Percentiles rank a stretch among this genome's conserved stretches.
Conservation (phyloP, 441 rosid genomes). For the Flueggea neowawraea region DNA sequence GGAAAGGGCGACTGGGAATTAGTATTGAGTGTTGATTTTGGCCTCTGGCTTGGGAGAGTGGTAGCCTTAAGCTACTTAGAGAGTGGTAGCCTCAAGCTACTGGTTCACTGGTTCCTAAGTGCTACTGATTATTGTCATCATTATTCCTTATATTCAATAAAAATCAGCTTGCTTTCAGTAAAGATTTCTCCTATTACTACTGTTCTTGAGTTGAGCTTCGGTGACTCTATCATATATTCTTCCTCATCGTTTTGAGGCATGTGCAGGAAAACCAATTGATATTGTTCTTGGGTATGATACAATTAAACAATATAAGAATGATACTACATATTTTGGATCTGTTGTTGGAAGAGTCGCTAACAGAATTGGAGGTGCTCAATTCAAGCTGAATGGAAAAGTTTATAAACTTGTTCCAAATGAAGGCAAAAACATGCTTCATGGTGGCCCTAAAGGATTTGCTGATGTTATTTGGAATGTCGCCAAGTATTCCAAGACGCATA, state of each 20-base stretch:
- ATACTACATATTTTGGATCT: constrained; percentile 56
- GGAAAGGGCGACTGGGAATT: too few species aligned
- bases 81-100: too few species aligned
- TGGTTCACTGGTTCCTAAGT: too few species aligned
- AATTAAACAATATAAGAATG: constrained; percentile 40
- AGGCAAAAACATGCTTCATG: constrained; percentile 80
- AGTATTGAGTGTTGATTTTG: too few species aligned
- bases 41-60: too few species aligned
- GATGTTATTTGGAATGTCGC: constrained; percentile 65
- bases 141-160: too few species aligned
- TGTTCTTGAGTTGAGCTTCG: too few species aligned
- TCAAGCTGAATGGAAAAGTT: constrained; percentile 50
- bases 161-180: too few species aligned
- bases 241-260: not conserved
- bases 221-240: too few species aligned
- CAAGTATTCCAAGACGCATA: constrained; percentile 28
- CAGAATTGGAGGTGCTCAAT: constrained; percentile 66
- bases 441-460: constrained; percentile 72
- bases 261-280: constrained; percentile 22
- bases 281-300: constrained; percentile 27
- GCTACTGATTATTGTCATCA: too few species aligned
- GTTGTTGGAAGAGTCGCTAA: constrained; percentile 86
- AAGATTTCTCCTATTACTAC: too few species aligned
- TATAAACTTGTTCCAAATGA: constrained; percentile 66
- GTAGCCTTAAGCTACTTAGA: too few species aligned